phyloP scores from a whole-genome alignment of 164 flowering plant genomes.

The Houttuynia cordata region DNA sequence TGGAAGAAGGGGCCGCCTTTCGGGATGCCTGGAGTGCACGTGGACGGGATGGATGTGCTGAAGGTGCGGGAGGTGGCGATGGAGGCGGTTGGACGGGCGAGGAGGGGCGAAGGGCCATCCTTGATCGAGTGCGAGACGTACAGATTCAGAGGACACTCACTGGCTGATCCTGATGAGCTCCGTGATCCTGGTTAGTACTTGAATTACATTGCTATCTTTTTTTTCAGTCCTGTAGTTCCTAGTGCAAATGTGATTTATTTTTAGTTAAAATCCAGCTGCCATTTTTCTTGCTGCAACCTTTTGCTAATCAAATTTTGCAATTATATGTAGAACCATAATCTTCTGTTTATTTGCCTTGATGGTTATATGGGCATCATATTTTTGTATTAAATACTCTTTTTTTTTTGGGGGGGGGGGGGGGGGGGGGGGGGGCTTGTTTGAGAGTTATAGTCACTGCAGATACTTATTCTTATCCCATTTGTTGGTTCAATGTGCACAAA shows the following conservation, averaged over 20 bases:
- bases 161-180: slow-evolving; percentile 99
- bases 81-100: slow-evolving; percentile 79
- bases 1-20: slow-evolving; percentile 91
- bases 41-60: slow-evolving; percentile 99
- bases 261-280: neutral
- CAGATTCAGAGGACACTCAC: slow-evolving; percentile 89
- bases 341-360: neutral
- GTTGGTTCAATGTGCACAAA: too few species aligned
- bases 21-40: slow-evolving; percentile 95
- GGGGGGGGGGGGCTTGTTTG: too few species aligned
- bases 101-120: slow-evolving; percentile 94
- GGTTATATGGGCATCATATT: too few species aligned
- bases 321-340: neutral
- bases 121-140: slow-evolving; percentile 94
- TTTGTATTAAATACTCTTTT: too few species aligned
- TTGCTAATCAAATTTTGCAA: neutral
- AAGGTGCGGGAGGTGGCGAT: slow-evolving; percentile 95
- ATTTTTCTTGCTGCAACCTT: neutral
- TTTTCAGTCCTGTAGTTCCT: neutral
- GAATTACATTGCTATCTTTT: neutral
- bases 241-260: neutral
- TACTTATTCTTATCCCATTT: too few species aligned
- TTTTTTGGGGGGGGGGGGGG: too few species aligned
- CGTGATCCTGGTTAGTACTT: slow-evolving; percentile 78
- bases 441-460: too few species aligned